Conservation (phyloP, 305 asterid species). For the Fraxinus platypoda region DNA sequence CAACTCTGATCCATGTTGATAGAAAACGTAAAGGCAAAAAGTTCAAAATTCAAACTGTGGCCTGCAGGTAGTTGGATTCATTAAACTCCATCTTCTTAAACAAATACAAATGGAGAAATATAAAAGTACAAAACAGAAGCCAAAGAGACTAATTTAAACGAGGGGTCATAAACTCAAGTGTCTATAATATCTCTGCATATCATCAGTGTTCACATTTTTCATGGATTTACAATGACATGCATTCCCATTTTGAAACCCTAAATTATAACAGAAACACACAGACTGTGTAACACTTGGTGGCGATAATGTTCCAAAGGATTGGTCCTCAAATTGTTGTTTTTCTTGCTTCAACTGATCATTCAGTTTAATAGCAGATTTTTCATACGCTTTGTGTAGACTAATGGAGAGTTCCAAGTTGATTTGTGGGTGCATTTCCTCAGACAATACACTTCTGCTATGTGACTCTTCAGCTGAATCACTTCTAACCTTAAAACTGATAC, state of each 20-base stretch:
- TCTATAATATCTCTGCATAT: slow-evolving; percentile 24
- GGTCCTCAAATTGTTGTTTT: slow-evolving; percentile 6
- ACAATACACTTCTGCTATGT: slow-evolving; percentile 30
- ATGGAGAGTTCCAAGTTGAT: slow-evolving; percentile 47
- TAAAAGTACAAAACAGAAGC: background rate
- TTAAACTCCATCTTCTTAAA: background rate
- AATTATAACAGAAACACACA: slow-evolving; percentile 24
- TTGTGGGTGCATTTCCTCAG: slow-evolving; percentile 20
- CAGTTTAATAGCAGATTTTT: background rate
- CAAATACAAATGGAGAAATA: background rate
- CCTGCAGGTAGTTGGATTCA: slow-evolving; percentile 17
- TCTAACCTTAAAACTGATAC: slow-evolving; percentile 15
- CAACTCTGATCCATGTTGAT: background rate
- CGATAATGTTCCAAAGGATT: background rate
- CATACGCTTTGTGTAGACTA: slow-evolving; percentile 23
- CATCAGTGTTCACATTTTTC: background rate
- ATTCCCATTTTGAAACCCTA: slow-evolving; percentile 21
- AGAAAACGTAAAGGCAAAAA: background rate
- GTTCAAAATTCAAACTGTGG: background rate
- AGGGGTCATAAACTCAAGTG: slow-evolving; percentile 20
- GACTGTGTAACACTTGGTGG: background rate
- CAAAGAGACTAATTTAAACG: background rate
- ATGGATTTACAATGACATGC: slow-evolving; percentile 21
- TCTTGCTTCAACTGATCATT: slow-evolving; percentile 10
- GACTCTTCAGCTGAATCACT: slow-evolving; percentile 22